Base-by-base conservation (phyloP, 2,329 filamentous ascomycete genomes). In the Alternaria panax region DNA sequence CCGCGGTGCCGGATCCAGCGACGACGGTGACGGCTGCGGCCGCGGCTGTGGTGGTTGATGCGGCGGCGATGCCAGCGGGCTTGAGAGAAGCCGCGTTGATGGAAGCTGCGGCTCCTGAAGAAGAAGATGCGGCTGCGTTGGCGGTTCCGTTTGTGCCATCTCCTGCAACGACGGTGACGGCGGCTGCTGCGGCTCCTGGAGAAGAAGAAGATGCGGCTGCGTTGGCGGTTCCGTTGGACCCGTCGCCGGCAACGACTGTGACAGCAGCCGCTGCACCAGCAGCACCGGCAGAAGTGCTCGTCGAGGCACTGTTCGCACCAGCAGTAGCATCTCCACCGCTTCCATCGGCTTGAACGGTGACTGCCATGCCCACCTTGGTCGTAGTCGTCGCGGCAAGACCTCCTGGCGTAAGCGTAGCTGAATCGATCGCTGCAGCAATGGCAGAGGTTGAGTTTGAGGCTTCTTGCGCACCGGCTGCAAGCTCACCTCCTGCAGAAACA, bases 331-430 rank as follows among this genome's bases (percentile, higher is more conserved):
- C 55, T 20, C 51, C 46, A 27, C 25, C 27, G 45, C 46, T 55
- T 18, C 48, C 51, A 18, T 45, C 62, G 7, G 68, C 69, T 18
- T 65, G 11, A 7, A 72, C 68, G 36, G 66, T 70, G 36, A 74
- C 56, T 34, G 63, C 54, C 24, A 50, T 56, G 12, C 59, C 66
- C 11, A 51, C 66, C 25, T 61, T 54, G 6, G 60, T 68, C 0
- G 61, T 69, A 5, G 68, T 71, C 2, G 66, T 67, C 12, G 66
- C 65, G 8, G 63, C 59, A 30, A 73, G 60, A 20, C 61, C 70
- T 54, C 62, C 71, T 20, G 55, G 42, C 4, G 66, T 73, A 28
- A 71, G 41, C 4, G 62, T 66, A 9, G 69, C 68, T 18, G 71
- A 65, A 30, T 69, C 41, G 42, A 69, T 64, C n/a, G 68, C 28